Conservation (phyloP, 805 yeast genomes). For the Suhomyces canberraensis region DNA sequence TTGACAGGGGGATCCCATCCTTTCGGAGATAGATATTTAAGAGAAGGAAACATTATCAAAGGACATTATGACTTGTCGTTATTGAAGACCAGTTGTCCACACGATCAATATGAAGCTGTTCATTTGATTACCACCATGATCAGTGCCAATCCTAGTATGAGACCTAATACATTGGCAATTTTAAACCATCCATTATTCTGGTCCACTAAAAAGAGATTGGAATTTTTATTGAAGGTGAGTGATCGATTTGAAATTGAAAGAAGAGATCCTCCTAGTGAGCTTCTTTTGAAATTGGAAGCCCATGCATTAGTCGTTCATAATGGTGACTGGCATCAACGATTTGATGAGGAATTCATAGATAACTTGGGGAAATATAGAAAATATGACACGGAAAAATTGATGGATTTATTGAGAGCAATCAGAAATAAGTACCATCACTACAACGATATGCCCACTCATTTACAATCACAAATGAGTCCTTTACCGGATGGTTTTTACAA, state of each 20-base stretch:
- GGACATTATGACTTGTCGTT: conserved; percentile 52
- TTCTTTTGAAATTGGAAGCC: conserved; percentile 54
- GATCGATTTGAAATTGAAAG: conserved; percentile 86
- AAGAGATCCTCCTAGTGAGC: conserved; percentile 71
- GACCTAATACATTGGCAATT: conserved; percentile 71
- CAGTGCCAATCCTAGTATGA: conserved; percentile 52
- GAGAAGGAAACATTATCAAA: conserved; percentile 85
- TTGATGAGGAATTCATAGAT: conserved; percentile 71
- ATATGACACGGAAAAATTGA: conserved; percentile 70
- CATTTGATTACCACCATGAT: conserved; percentile 78
- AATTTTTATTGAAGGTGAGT: conserved; percentile 80
- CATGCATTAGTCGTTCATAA: conserved; percentile 51
- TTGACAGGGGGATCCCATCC: conserved; percentile 86
- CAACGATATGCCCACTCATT: conserved; percentile 75
- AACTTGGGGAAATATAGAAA: conserved; percentile 90
- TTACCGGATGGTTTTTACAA: conserved; percentile 80
- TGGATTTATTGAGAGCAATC: conserved; percentile 85
- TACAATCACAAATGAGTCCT: conserved; percentile 67
- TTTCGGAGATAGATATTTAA: conserved; percentile 83
- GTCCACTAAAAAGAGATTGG: conserved; percentile 69
- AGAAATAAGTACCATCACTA: conserved; percentile 94
- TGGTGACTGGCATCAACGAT: conserved; percentile 72
- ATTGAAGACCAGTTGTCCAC: conserved; percentile 40
- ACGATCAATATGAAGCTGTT: conserved; percentile 58
- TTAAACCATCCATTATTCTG: conserved; percentile 89